A percentile compares a stretch with the other conserved stretches of the same genome.
Conservation (phyloP, 2,329 filamentous ascomycete genomes). For the Colletotrichum cordylinicola region DNA sequence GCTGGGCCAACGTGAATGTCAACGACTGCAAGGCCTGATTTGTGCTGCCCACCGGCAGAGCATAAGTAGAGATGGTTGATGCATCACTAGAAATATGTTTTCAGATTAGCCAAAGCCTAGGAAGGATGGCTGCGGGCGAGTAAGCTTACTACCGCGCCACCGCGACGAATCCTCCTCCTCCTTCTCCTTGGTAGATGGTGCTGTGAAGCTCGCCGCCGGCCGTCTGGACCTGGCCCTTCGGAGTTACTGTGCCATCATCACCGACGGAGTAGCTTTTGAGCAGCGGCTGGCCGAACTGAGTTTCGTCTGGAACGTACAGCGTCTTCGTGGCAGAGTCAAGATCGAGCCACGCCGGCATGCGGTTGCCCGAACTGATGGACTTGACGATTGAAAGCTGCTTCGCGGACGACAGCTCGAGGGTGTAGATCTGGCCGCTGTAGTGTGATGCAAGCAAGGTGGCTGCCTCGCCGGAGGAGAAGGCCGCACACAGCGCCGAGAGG, state of each 20-base stretch:
- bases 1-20: constrained; percentile 44
- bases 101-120: background rate
- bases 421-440: constrained; percentile 44
- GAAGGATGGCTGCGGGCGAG: background rate
- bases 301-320: constrained; percentile 44
- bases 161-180: constrained; percentile 46
- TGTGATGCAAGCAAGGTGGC: constrained; percentile 41
- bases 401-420: constrained; percentile 34
- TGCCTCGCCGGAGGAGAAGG: background rate
- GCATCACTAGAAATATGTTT: constrained; percentile 35
- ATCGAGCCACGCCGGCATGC: constrained; percentile 43
- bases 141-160: constrained; percentile 48
- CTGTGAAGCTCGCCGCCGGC: constrained; percentile 46
- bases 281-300: constrained; percentile 38
- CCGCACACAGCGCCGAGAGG: background rate
- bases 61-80: constrained; percentile 48
- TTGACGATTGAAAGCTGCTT: constrained; percentile 32
- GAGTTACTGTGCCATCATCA: constrained; percentile 34
- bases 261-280: constrained; percentile 39
- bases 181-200: constrained; percentile 40
- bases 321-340: constrained; percentile 34
- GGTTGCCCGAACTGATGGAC: constrained; percentile 35
- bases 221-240: constrained; percentile 35
- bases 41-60: constrained; percentile 38
- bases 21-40: constrained; percentile 39